These are phyloP conservation scores for Globisporangium radiosum DNA, from an alignment of 352 stramenopile species.

Conservation along the genomic window DNA sequence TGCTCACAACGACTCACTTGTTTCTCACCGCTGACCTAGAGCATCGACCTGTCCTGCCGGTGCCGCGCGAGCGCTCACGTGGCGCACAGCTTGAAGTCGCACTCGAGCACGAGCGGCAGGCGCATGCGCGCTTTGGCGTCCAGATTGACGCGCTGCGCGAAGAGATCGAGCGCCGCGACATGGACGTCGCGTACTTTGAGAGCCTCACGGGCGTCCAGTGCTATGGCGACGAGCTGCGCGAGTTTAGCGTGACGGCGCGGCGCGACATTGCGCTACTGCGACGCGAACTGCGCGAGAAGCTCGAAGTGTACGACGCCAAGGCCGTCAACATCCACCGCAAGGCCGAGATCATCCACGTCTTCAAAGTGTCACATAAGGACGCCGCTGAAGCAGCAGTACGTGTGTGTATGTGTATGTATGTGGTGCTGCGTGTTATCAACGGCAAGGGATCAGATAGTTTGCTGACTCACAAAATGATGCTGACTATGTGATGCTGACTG, in stretches of 20 bases:
- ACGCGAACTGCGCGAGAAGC: constrained; percentile 45
- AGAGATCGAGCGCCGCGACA: constrained; percentile 67
- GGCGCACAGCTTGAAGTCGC: constrained; percentile 67
- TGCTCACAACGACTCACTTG: background rate
- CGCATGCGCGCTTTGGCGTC: constrained; percentile 35
- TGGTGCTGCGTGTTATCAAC: too few relatives aligned
- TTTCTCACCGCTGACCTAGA: constrained; percentile 8
- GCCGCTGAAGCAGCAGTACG: constrained; percentile 30
- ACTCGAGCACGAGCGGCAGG: constrained; percentile 37
- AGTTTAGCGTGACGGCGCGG: constrained; percentile 36
- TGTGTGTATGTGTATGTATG: background rate
- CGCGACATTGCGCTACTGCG: constrained; percentile 28
- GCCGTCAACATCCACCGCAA: constrained; percentile 58
- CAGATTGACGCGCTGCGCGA: constrained; percentile 49
- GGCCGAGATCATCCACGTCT: constrained; percentile 57
- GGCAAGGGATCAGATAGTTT: too few relatives aligned
- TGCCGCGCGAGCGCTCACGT: constrained; percentile 43
- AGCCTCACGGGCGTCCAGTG: constrained; percentile 53
- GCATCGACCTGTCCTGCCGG: constrained; percentile 20
- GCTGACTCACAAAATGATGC: too few relatives aligned
- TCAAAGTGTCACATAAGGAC: constrained; percentile 57
- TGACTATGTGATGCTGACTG: background rate
- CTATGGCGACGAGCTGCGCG: constrained; percentile 35
- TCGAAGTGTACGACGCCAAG: constrained; percentile 42
- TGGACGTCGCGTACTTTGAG: constrained; percentile 76